Evolutionary conservation across 345 rosid genomes (phyloP), one percentile per base, ranked within the genome.

Genomic region (Garcia nutans): DNA sequence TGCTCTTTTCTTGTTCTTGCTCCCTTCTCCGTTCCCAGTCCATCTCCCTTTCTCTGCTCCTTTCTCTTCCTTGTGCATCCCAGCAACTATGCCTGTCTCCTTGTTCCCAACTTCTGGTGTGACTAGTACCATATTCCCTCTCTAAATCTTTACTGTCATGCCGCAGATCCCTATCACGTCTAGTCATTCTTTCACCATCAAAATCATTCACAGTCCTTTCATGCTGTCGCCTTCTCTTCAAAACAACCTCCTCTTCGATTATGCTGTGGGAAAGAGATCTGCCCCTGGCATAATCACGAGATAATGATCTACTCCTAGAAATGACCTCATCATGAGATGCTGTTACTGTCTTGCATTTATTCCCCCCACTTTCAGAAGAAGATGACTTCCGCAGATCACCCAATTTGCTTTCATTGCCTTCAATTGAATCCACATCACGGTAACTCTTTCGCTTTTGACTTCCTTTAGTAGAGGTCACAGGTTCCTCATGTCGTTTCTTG

Each of bases 251-350:
- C 49, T 88, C 94, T 68, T 83, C 89, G 49, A 66, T 70, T 70
- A 83, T 55, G 59, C 84, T 83, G 54, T 42, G 79, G 26, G 94
- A 87, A 70, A 69, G 81, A 73, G 97, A 89, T 65, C 88, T 82
- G 65, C 85, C 93, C 84, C 88, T 85, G 45, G 52, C 85, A 83
- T 47, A 61, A 78, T 87, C 90, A 68, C 17, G 78, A 3, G 91
- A 82, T 74, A 79, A 76, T 62, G 92, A 90, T 82, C 89, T 82
- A 64, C 82, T 83, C 83, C 84, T 84, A 73, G 7, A 47, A 73
- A 71, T 59, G 76, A 65, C 77, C 70, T 82, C 87, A 62, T 84
- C 82, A 68, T 23, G 62, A 58, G 81, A 79, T 6, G 84, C 88
- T 59, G 59, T 81, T 13, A 80, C 78, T 11, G 15, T 73, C 75